Conservation (phyloP, 768 basidiomycete species). For the Austroboletus eburneus region DNA sequence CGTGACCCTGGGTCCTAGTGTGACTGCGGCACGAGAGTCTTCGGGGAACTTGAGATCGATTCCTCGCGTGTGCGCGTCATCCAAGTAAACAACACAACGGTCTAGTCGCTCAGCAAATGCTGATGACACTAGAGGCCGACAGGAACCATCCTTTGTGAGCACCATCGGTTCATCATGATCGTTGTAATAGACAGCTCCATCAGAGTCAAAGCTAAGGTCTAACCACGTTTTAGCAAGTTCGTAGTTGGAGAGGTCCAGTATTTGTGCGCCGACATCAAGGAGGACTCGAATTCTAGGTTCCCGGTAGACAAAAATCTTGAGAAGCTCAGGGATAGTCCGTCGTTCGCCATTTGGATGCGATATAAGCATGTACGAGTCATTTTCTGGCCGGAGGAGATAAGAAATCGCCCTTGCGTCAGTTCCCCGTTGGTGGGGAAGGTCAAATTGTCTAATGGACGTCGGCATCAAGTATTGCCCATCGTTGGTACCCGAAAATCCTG, state of each 20-base stretch:
- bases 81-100: conserved; percentile 44
- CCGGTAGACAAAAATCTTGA: not conserved
- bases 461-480: not conserved
- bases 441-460: not conserved
- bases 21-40: conserved; percentile 33
- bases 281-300: not conserved
- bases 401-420: not conserved
- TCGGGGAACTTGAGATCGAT: conserved; percentile 47
- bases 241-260: not conserved
- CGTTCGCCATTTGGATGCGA: not conserved
- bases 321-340: not conserved
- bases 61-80: conserved; percentile 44
- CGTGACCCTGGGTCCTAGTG: conserved; percentile 35
- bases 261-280: not conserved
- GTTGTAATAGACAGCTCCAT: not conserved
- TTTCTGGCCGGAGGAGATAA: not conserved
- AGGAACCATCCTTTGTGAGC: conserved; percentile 31
- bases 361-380: not conserved
- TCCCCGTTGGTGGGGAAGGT: not conserved
- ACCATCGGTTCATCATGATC: conserved; percentile 23
- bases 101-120: conserved; percentile 37
- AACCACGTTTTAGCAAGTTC: conserved; percentile 23
- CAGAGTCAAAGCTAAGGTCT: conserved; percentile 10
- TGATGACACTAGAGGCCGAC: conserved; percentile 37
- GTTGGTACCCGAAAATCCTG: not conserved